Evolutionary conservation across 306 rosid species (phyloP).

Genomic region (Gillenia trifoliata): DNA sequence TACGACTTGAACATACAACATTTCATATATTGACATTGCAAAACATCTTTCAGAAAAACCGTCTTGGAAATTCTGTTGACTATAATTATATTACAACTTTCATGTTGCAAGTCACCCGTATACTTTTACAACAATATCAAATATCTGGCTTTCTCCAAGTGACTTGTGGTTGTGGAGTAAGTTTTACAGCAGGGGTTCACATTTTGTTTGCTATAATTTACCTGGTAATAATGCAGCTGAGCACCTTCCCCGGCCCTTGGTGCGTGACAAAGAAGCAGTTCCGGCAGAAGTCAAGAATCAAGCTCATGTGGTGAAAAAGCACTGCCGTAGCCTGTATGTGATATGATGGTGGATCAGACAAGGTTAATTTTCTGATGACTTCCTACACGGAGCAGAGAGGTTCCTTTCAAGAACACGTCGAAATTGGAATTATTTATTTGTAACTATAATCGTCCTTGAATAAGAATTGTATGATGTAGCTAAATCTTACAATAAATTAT

Average conservation of each 20-base stretch:
- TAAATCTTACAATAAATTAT: too few species aligned
- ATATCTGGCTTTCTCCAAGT: not conserved
- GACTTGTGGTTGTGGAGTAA: not conserved
- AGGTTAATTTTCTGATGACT: not conserved
- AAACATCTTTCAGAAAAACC: not conserved
- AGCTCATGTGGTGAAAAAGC: constrained; percentile 49
- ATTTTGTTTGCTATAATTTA: constrained; percentile 9
- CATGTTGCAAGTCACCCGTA: not conserved
- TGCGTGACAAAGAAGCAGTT: constrained; percentile 69
- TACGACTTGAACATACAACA: not conserved
- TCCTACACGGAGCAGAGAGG: not conserved
- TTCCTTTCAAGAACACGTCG: not conserved
- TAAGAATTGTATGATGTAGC: too few species aligned
- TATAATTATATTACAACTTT: not conserved
- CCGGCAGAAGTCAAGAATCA: constrained; percentile 50
- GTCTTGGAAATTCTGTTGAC: not conserved
- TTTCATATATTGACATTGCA: not conserved
- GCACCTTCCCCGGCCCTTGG: constrained; percentile 84
- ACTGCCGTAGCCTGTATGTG: not conserved
- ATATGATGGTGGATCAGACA: not conserved
- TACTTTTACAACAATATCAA: not conserved
- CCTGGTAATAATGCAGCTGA: constrained; percentile 42
- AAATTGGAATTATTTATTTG: too few species aligned
- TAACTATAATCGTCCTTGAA: too few species aligned
- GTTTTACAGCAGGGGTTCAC: not conserved